Conservation (phyloP, 140 eudicot genomes). For the Oenanthe javanica region DNA sequence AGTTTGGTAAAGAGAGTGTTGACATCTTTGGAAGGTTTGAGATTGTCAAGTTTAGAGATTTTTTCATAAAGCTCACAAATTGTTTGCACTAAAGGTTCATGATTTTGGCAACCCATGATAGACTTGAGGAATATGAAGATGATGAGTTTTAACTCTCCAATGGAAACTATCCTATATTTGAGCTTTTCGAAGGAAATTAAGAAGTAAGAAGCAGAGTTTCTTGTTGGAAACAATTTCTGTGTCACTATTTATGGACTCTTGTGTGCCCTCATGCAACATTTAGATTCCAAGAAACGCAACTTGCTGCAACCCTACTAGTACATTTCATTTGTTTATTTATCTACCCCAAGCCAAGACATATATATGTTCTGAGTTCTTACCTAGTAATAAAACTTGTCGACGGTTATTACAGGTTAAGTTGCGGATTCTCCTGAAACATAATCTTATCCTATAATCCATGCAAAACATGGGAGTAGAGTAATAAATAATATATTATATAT, state of each 20-base stretch:
- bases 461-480: too few relatives aligned
- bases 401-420: too few relatives aligned
- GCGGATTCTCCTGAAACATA: too few relatives aligned
- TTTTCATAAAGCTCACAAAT: conserved; percentile 47
- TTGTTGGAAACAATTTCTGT: not conserved
- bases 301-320: not conserved
- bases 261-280: conserved; percentile 8
- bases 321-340: not conserved
- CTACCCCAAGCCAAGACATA: not conserved
- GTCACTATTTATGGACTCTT: conserved; percentile 40
- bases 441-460: too few relatives aligned
- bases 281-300: not conserved
- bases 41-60: conserved; percentile 69
- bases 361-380: not conserved
- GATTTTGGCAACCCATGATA: conserved; percentile 64
- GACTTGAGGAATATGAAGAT: conserved; percentile 37
- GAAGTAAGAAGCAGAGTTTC: not conserved
- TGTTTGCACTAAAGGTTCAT: conserved; percentile 45
- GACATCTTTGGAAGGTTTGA: conserved; percentile 74
- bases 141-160: not conserved
- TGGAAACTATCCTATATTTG: not conserved
- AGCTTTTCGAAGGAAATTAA: not conserved
- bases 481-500: too few relatives aligned
- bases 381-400: not conserved
- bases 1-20: conserved; percentile 75